Conservation (phyloP, 1,284 basidiomycete species). For the Takashimella koratensis region DNA sequence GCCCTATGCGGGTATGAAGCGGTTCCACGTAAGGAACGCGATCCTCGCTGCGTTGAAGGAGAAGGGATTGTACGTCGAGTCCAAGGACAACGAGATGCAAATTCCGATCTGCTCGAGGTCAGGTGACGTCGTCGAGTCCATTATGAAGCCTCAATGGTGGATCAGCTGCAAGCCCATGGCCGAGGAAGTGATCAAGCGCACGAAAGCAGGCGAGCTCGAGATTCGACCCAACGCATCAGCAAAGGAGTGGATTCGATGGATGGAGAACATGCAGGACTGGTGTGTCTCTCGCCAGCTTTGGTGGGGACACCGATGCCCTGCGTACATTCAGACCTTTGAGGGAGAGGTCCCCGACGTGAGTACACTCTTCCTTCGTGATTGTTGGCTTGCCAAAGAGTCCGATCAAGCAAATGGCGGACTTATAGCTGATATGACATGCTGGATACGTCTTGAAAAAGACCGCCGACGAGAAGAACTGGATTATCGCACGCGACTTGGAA, state of each 20-base stretch:
- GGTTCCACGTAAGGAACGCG: slow-evolving; percentile 86
- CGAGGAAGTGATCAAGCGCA: slow-evolving; percentile 85
- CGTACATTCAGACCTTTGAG: slow-evolving; percentile 86
- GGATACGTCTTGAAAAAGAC: slow-evolving; percentile 47
- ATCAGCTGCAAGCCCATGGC: slow-evolving; percentile 90
- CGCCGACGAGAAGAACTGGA: slow-evolving; percentile 77
- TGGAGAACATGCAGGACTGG: slow-evolving; percentile 97
- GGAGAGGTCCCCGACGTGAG: slow-evolving; percentile 71
- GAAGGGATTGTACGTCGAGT: slow-evolving; percentile 80
- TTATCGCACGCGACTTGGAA: slow-evolving; percentile 76
- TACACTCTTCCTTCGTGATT: no score
- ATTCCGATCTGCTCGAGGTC: slow-evolving; percentile 90
- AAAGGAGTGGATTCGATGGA: slow-evolving; percentile 94
- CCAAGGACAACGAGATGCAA: slow-evolving; percentile 93
- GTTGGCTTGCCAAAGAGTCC: no score
- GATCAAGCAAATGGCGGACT: no score
- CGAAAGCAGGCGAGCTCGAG: slow-evolving; percentile 74
- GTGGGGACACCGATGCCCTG: slow-evolving; percentile 98
- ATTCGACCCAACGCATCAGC: slow-evolving; percentile 84
- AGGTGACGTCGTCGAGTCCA: slow-evolving; percentile 91
- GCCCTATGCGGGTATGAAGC: slow-evolving; percentile 85
- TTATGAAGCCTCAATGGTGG: slow-evolving; percentile 99
- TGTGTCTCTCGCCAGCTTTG: slow-evolving; percentile 98
- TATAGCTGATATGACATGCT: slow-evolving; percentile 1
- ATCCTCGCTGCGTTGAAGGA: slow-evolving; percentile 85